A percentile compares a stretch with the other conserved stretches of the same genome.
phyloP scores from a whole-genome alignment of 345 rosid species.

The Adansonia digitata region DNA sequence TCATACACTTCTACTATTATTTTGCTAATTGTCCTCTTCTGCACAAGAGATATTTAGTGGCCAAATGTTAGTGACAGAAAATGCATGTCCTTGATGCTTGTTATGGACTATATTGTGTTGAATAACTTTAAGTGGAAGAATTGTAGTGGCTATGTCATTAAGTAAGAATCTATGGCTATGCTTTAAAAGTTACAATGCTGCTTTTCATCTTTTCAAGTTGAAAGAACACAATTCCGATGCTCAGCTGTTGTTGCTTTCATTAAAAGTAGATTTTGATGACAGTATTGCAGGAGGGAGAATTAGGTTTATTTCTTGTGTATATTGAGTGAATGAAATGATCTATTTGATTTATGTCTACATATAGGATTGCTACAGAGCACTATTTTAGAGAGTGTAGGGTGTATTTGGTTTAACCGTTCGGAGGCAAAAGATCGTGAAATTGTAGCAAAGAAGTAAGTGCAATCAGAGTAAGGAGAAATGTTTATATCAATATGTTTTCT shows the following conservation, averaged over 20 bases:
- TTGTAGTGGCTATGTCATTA: background rate
- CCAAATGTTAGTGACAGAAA: background rate
- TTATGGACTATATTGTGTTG: background rate
- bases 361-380: slow-evolving; percentile 92
- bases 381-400: slow-evolving; percentile 90
- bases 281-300: background rate
- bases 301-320: background rate
- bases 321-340: background rate
- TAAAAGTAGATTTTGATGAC: background rate
- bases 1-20: background rate
- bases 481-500: background rate
- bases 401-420: slow-evolving; percentile 95
- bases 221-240: background rate
- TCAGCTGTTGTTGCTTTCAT: background rate
- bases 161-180: background rate
- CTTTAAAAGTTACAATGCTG: background rate
- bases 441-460: slow-evolving; percentile 80
- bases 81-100: background rate
- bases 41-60: background rate
- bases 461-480: background rate
- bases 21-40: background rate
- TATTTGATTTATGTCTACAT: slow-evolving; percentile 24
- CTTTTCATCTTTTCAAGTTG: background rate
- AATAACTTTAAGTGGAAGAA: background rate
- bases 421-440: slow-evolving; percentile 98